Evolutionary conservation across 257 asterid genomes (phyloP), one percentile per base, ranked within the genome.

Genomic region (Striga asiatica): DNA sequence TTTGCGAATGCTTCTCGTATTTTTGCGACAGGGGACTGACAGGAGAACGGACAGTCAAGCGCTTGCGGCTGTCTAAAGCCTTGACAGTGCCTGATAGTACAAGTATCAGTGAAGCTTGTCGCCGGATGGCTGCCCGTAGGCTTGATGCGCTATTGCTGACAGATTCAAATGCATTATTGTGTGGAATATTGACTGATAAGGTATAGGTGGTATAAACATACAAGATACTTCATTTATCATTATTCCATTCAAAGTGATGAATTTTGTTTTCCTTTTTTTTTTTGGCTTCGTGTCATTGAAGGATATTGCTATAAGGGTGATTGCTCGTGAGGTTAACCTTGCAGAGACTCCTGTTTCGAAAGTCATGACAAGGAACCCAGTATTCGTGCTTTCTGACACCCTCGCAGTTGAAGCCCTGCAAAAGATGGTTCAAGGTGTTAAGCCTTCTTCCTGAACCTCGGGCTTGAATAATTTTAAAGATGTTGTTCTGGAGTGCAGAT

Each of bases 401-500:
- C 94, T 84, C 54, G 97, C 99, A 50, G 99, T 88, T 12, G 99
- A 92, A 72, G 99, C 99, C 66, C 64, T 92, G 76, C 99, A 92
- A 60, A 92, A 92, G 84, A 92, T 92, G 99, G 99, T 92, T 27
- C 93, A 82, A 74, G 98, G 97, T n/a, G n/a, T 92, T 87, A 32
- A 23, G 60, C 65, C 19, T n/a, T n/a, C n/a, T n/a, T n/a, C n/a
- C n/a, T n/a, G n/a, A n/a, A n/a, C n/a, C n/a, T n/a, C n/a, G n/a
- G n/a, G n/a, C n/a, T n/a, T n/a, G n/a, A n/a, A n/a, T n/a, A n/a
- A n/a, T n/a, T n/a, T n/a, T n/a, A n/a, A n/a, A n/a, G n/a, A n/a
- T n/a, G n/a, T n/a, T n/a, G n/a, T n/a, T n/a, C n/a, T n/a, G n/a
- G n/a, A n/a, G n/a, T n/a, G n/a, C n/a, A n/a, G n/a, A n/a, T n/a